phyloP scores from a whole-genome alignment of 2,329 filamentous ascomycete genomes.

The Chrysoporthe cubensis region DNA sequence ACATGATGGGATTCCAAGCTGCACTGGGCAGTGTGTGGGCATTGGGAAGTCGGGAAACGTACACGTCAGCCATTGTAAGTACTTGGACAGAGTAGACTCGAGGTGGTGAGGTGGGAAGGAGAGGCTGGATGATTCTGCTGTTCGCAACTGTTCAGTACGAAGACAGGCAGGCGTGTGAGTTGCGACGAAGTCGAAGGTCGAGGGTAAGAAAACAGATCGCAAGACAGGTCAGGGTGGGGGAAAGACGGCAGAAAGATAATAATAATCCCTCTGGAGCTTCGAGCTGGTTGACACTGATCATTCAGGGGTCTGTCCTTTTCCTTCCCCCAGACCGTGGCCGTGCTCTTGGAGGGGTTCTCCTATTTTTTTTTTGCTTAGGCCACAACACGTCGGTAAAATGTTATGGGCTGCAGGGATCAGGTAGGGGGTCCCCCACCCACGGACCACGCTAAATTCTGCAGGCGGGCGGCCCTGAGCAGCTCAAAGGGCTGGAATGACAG shows the following conservation, averaged over 20 bases:
- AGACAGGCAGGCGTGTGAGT: conserved; percentile 8
- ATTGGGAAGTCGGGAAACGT: conserved; percentile 23
- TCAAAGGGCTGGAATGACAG: conserved; percentile 19
- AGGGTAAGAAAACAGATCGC: conserved; percentile 16
- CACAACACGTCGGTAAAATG: conserved; percentile 14
- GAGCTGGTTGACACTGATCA: conserved; percentile 21
- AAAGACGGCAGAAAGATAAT: conserved; percentile 16
- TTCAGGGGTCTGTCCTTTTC: conserved; percentile 19
- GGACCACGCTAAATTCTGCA: conserved; percentile 7
- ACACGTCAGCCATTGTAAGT: conserved; percentile 37
- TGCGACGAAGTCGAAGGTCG: conserved; percentile 15
- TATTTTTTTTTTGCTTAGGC: conserved; percentile 14
- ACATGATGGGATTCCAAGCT: not conserved
- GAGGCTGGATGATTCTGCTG: conserved; percentile 21
- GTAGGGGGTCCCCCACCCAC: conserved; percentile 14
- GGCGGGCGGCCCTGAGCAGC: conserved; percentile 2
- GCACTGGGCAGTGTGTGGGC: conserved; percentile 4
- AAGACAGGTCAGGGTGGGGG: conserved; percentile 11
- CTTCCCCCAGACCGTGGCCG: conserved; percentile 22
- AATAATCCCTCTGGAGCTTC: conserved; percentile 17
- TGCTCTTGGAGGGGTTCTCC: conserved; percentile 17
- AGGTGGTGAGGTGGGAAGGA: conserved; percentile 15
- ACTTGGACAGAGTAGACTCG: conserved; percentile 19
- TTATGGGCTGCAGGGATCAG: conserved; percentile 6
- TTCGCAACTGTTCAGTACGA: conserved; percentile 18